Evolutionary conservation across 805 yeast species (phyloP).

Genomic region (Dipodascus albidus): DNA sequence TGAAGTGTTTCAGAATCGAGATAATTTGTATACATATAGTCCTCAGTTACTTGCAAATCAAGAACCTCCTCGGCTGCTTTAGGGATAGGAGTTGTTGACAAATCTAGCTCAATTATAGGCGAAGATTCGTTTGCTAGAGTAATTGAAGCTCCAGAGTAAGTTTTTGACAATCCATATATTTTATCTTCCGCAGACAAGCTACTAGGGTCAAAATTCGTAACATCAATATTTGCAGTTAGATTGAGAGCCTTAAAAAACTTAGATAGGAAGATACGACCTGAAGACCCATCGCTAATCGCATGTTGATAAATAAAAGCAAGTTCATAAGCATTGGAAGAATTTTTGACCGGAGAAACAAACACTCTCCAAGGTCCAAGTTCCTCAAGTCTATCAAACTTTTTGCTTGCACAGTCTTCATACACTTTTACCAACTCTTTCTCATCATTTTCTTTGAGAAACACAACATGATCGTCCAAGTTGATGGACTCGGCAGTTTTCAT

Average conservation of each 20-base stretch:
- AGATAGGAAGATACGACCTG: slow-evolving; percentile 4
- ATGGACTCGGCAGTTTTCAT: background rate
- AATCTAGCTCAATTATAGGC: background rate
- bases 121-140: background rate
- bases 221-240: background rate
- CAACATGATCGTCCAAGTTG: background rate
- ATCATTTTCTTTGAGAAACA: background rate
- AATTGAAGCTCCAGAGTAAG: too few relatives aligned
- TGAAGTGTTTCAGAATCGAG: background rate
- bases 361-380: background rate
- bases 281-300: slow-evolving; percentile 4
- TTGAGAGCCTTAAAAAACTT: background rate
- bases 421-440: background rate
- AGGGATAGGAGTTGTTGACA: background rate
- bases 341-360: background rate
- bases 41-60: background rate
- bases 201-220: background rate
- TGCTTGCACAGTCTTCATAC: background rate
- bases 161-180: background rate
- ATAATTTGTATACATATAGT: too few relatives aligned
- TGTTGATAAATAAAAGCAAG: slow-evolving; percentile 4
- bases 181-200: background rate
- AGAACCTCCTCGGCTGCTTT: background rate
- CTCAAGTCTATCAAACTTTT: background rate
- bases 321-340: background rate